Evolutionary conservation across 1,284 basidiomycete genomes (phyloP), one percentile per base, ranked within the genome.

Genomic region (Lentinula novae-zelandiae): DNA sequence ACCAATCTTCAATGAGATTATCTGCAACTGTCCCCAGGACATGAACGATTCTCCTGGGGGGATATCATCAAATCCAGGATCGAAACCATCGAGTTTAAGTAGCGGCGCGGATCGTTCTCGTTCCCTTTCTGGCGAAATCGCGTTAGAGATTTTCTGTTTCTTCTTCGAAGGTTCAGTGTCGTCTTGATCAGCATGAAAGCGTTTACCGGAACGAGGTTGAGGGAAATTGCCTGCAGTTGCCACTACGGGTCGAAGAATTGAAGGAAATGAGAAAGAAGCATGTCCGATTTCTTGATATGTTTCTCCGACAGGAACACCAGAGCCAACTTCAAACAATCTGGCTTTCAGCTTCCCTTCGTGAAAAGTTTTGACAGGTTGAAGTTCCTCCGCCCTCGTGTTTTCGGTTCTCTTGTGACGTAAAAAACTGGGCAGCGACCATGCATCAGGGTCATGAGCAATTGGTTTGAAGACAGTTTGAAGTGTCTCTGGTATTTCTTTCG

Each of bases 381-480:
- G 50, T 33, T 9, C 15, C 49, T 42, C 40, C 22, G 22, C 10
- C 44, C 53, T 56, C 38, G n/a, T 52, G 55, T 51, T 44, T 56
- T 15, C 42, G 9, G 6, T 31, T 33, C 39, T 36, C n/a, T 46
- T 34, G 39, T 13, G 54, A n/a, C 63, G 63, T 64, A 64, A 63
- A 56, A 71, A 71, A 60, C 65, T 69, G n/a, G 71, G 70, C 22
- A 57, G 36, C 31, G 22, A 54, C 69, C 69, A 69, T 40, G 66
- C 66, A 34, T 63, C 57, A 39, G 60, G 36, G 51, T 69, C 64
- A 53, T 67, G 66, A 39, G 58, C 38, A 13, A 61, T 53, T 9
- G 44, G 10, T 46, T 46, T 20, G 44, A 22, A 7, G 17, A 22
- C 20, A 46, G 10, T 9, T 27, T 46, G 44, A n/a, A 22, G 8